Evolutionary conservation across 768 basidiomycete genomes (phyloP), one percentile per base, ranked within the genome.

Genomic region (Roridomyces roridus): DNA sequence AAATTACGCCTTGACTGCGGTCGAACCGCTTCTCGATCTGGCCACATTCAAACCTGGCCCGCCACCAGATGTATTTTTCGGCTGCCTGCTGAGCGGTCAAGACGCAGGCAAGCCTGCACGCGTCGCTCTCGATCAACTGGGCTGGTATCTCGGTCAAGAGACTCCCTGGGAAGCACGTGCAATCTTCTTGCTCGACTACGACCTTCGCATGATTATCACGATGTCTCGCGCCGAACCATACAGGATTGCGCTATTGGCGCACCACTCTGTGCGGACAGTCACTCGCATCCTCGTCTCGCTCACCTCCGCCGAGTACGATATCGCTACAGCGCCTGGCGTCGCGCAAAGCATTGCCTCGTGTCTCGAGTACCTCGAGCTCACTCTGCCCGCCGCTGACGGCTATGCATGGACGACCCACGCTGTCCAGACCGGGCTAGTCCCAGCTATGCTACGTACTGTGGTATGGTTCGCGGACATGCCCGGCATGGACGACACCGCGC

Each of bases 11-110:
- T 39, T 63, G 20, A 51, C 53, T n/a, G 57, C 61, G 20, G 45
- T 45, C 8, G 61, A 59, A 46, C 61, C 61, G 29, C 61, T 63
- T 18, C 48, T 63, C 36, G 61, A 63, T 40, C 56, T 63, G 23
- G 53, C 24, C 23, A 58, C 61, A 14, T 63, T 42, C 21, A 47
- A 43, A 29, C 44, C 48, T 7, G 45, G 57, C 3, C 36, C 52
- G 0, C 57, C 57, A 4, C 48, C 56, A 12, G 61, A 59, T 7
- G 3, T 48, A 1, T 63, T 63, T 39, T 63, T 58, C 28, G 49
- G 45, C 41, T 63, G 52, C 44, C 21, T 63, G 49, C 53, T 52
- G 10, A 47, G 44, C 49, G 42, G 39, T 24, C 37, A 47, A 24
- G 60, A 62, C 17, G 36, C 51, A n/a, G 46, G 51, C 5, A 45